phyloP scores from a whole-genome alignment of 805 yeast species.

The Candida nonsorbophila region DNA sequence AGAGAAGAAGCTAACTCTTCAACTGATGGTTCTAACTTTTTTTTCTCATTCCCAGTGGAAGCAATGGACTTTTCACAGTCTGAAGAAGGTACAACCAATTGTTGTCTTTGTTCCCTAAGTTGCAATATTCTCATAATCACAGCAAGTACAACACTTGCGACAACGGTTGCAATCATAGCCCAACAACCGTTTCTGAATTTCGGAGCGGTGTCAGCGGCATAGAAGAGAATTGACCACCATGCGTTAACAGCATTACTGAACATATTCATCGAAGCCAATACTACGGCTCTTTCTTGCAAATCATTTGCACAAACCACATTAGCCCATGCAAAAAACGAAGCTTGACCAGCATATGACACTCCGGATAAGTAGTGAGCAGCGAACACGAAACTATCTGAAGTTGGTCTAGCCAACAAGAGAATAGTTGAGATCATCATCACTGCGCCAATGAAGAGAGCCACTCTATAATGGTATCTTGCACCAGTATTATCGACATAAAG shows the following conservation, averaged over 20 bases:
- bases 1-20: too few species aligned
- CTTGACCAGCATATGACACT: conserved; percentile 52
- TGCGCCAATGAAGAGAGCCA: conserved; percentile 40
- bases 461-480: conserved; percentile 44
- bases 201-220: conserved; percentile 48
- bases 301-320: conserved; percentile 55
- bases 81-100: neutral
- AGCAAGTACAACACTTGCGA: conserved; percentile 37
- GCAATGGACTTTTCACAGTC: conserved; percentile 4
- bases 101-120: conserved; percentile 22
- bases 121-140: conserved; percentile 39
- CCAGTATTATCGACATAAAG: conserved; percentile 25
- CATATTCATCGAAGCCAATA: conserved; percentile 63
- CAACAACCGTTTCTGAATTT: conserved; percentile 47
- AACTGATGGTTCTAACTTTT: too few species aligned
- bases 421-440: conserved; percentile 42
- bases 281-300: conserved; percentile 58
- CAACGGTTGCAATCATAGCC: conserved; percentile 52
- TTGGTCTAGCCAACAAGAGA: conserved; percentile 40
- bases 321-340: conserved; percentile 61
- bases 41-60: conserved; percentile 1
- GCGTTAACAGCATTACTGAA: conserved; percentile 59
- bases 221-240: conserved; percentile 58
- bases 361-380: conserved; percentile 55
- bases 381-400: conserved; percentile 32